phyloP scores from a whole-genome alignment of 2,329 filamentous ascomycete genomes.

The Venturia pyrina region DNA sequence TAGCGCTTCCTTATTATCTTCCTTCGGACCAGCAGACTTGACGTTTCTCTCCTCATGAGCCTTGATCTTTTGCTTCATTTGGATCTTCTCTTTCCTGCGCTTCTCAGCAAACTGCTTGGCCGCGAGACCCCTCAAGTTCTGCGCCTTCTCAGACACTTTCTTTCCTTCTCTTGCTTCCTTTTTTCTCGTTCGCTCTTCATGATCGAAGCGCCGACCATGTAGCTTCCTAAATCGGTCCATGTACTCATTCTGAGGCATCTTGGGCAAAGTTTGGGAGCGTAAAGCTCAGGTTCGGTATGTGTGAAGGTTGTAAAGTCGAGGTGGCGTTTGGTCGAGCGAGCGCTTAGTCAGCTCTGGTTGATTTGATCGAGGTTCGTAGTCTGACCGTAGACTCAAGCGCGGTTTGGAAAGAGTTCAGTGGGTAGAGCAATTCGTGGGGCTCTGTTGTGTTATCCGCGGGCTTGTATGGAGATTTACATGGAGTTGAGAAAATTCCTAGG shows the following conservation, averaged over 20 bases:
- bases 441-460: background rate
- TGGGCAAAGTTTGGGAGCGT: conserved; percentile 12
- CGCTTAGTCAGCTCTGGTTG: background rate
- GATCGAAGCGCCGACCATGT: conserved; percentile 50
- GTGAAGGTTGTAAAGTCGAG: background rate
- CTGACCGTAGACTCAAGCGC: background rate
- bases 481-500: background rate
- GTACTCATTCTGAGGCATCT: conserved; percentile 70
- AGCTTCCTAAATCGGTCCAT: conserved; percentile 64
- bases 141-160: conserved; percentile 77
- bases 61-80: conserved; percentile 50
- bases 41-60: conserved; percentile 93
- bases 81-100: conserved; percentile 78
- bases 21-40: conserved; percentile 69
- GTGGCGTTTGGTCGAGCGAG: background rate
- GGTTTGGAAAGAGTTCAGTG: background rate
- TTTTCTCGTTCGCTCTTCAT: conserved; percentile 86
- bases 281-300: background rate
- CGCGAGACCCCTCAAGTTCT: conserved; percentile 82
- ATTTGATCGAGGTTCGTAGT: background rate
- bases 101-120: conserved; percentile 93
- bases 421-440: background rate
- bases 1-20: conserved; percentile 71
- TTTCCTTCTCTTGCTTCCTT: conserved; percentile 79
- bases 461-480: background rate